Evolutionary conservation across 352 stramenopile genomes (phyloP).

Genomic region (Phytopythium delawarense): DNA sequence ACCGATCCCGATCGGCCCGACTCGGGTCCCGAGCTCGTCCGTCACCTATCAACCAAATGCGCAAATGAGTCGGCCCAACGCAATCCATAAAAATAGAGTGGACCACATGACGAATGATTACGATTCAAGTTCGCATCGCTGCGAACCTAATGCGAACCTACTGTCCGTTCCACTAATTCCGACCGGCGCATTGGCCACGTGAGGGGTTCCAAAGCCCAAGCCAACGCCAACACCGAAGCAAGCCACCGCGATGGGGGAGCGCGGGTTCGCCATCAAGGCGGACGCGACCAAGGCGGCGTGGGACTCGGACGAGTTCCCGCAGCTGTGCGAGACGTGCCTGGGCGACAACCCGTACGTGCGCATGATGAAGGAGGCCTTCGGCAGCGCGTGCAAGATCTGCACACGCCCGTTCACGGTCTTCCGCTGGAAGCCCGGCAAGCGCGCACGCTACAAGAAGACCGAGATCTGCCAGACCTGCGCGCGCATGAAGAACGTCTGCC

Average conservation of each 20-base stretch:
- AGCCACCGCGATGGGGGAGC: conserved; percentile 52
- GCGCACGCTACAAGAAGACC: conserved; percentile 97
- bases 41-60: neutral
- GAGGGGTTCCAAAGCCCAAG: neutral
- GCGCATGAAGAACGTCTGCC: conserved; percentile 99
- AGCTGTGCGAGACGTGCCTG: conserved; percentile 98
- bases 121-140: no score
- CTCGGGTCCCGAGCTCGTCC: neutral
- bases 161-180: no score
- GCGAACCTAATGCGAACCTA: no score
- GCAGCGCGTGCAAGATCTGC: conserved; percentile 98
- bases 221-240: neutral
- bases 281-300: conserved; percentile 82
- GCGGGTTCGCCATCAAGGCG: conserved; percentile 86
- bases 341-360: conserved; percentile 99
- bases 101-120: no score
- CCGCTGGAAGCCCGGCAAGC: conserved; percentile 96
- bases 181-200: no score
- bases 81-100: no score
- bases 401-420: conserved; percentile 97
- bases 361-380: conserved; percentile 97
- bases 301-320: conserved; percentile 96
- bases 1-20: no score
- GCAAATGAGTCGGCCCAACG: neutral
- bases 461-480: conserved; percentile 97